Percentiles rank a stretch among this genome's conserved stretches.
phyloP scores from a whole-genome alignment of 805 yeast genomes.

The Saccharomycopsis fermentans region DNA sequence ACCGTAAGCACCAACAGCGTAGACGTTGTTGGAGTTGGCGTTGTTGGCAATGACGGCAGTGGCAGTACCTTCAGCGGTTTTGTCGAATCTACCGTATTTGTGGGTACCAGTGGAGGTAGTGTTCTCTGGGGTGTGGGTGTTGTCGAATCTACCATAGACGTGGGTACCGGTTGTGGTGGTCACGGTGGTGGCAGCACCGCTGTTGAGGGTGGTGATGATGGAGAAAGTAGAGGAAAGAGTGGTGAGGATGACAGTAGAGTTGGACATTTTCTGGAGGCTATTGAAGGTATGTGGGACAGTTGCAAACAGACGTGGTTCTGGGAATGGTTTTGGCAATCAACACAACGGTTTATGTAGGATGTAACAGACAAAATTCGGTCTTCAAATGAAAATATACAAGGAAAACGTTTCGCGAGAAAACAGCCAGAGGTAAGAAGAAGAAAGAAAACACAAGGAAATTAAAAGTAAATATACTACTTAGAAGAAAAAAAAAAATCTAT shows the following conservation, averaged over 20 bases:
- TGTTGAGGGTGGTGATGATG: slow-evolving; percentile 28
- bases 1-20: slow-evolving; percentile 11
- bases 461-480: not conserved
- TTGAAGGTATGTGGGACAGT: not conserved
- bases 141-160: slow-evolving; percentile 40
- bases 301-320: too few relatives aligned
- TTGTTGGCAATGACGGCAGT: slow-evolving; percentile 32
- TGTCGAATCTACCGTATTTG: slow-evolving; percentile 46
- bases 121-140: slow-evolving; percentile 30
- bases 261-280: not conserved
- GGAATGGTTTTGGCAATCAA: too few relatives aligned
- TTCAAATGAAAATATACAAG: too few relatives aligned
- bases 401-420: too few relatives aligned
- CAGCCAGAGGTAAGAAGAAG: too few relatives aligned
- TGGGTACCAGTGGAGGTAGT: slow-evolving; percentile 40
- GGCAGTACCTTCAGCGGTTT: slow-evolving; percentile 28
- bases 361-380: too few relatives aligned
- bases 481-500: not conserved
- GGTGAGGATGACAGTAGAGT: slow-evolving; percentile 8
- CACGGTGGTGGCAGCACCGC: slow-evolving; percentile 33
- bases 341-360: too few relatives aligned
- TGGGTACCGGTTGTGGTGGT: slow-evolving; percentile 33
- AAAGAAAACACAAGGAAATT: too few relatives aligned
- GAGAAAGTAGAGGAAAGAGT: slow-evolving; percentile 12
- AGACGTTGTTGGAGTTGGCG: slow-evolving; percentile 65